A percentile compares a stretch with the other conserved stretches of the same genome.
phyloP scores from a whole-genome alignment of 176 grass and related monocot genomes.

The Aegilops umbellulata region DNA sequence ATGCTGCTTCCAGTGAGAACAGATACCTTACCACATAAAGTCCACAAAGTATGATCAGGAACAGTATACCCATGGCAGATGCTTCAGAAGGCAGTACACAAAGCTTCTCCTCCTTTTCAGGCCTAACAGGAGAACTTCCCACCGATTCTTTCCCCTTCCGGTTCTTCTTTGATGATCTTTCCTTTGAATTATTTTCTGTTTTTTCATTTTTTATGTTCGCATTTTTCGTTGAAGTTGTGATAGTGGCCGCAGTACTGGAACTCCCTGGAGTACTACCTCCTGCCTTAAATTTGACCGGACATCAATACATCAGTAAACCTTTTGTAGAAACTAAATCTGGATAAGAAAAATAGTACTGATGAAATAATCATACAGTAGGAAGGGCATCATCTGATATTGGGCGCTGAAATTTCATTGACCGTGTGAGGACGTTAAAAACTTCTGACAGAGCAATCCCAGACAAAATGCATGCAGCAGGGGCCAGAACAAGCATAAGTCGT shows the following conservation, averaged over 20 bases:
- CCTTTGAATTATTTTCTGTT: constrained; percentile 62
- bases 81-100: constrained; percentile 75
- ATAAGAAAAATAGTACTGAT: constrained; percentile 33
- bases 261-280: constrained; percentile 45
- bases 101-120: constrained; percentile 65
- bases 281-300: constrained; percentile 50
- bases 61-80: constrained; percentile 75
- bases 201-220: constrained; percentile 51
- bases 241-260: constrained; percentile 21
- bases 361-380: constrained; percentile 58
- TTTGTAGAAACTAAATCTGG: neutral
- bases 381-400: constrained; percentile 48
- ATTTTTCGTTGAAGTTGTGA: constrained; percentile 44
- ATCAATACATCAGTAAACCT: neutral
- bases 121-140: constrained; percentile 47
- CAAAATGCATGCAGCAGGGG: constrained; percentile 94
- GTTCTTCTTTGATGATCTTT: constrained; percentile 77
- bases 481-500: constrained; percentile 98
- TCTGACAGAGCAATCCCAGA: constrained; percentile 95
- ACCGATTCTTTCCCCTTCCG: constrained; percentile 74
- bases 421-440: constrained; percentile 77
- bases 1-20: neutral
- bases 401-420: constrained; percentile 82
- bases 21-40: constrained; percentile 86
- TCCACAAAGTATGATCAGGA: constrained; percentile 79